Conservation (phyloP, 495 filamentous ascomycete genomes). For the Hyaloscypha variabilis region DNA sequence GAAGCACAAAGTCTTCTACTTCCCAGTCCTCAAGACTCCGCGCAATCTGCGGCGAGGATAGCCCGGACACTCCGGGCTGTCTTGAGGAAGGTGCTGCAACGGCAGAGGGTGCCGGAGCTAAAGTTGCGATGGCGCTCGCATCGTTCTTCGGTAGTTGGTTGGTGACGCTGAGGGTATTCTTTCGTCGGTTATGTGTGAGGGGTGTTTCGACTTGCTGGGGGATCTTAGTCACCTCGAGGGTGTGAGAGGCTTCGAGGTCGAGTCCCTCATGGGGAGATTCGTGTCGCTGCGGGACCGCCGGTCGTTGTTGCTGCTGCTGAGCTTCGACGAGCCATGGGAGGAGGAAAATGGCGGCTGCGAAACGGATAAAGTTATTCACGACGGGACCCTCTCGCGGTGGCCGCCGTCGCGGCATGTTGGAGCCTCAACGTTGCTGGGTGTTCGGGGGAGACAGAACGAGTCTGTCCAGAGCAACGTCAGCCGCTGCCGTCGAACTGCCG, state of each 20-base stretch:
- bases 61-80: constrained; percentile 67
- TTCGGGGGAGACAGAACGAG: constrained; percentile 18
- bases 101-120: constrained; percentile 84
- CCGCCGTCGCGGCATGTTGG: constrained; percentile 56
- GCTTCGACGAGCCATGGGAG: constrained; percentile 58
- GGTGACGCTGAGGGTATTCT: constrained; percentile 31
- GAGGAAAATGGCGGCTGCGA: constrained; percentile 47
- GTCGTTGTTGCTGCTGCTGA: constrained; percentile 61
- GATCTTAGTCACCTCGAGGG: constrained; percentile 30
- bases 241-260: constrained; percentile 28
- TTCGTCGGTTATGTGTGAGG: constrained; percentile 26
- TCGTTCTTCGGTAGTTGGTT: constrained; percentile 44
- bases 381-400: constrained; percentile 51
- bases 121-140: constrained; percentile 92
- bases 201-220: constrained; percentile 35
- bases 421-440: constrained; percentile 41
- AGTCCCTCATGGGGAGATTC: constrained; percentile 36
- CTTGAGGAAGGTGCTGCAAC: constrained; percentile 80
- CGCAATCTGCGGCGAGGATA: constrained; percentile 83
- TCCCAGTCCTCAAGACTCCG: constrained; percentile 98
- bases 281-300: constrained; percentile 26
- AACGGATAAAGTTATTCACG: constrained; percentile 45
- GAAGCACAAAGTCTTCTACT: constrained; percentile 98
- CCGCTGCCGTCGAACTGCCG: neutral
- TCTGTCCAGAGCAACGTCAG: constrained; percentile 10